Evolutionary conservation across 331 rosid genomes (phyloP), one percentile per base, ranked within the genome.

Genomic region (Acacia concinna): DNA sequence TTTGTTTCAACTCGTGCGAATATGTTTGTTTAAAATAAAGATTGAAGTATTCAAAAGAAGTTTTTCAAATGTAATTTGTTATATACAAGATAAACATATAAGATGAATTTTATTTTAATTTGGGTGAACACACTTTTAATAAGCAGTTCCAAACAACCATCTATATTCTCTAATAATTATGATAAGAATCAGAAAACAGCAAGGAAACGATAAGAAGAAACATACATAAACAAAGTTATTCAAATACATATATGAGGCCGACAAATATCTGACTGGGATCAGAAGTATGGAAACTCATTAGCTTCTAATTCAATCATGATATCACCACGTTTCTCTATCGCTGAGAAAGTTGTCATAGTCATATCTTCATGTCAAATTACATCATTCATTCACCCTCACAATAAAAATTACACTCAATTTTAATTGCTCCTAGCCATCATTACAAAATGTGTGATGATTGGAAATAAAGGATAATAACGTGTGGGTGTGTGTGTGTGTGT

Each of bases 321-420:
- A 52, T 77, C 65, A 68, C 20, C 68, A 43, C n/a, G 17, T 78
- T 78, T 52, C n/a, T 78, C 68, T 43, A 62, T 32, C 31, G 23
- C 62, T 10, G 51, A 5, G 68, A 62, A 59, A 77, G 71, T 63
- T 54, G 74, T 78, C 75, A 64, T 63, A 28, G 35, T 28, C 66
- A 73, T 41, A 72, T 60, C 57, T 52, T 75, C 0, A 25, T 64
- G 65, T 78, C 79, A 52, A 78, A 54, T 77, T 68, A 69, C 68
- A 4, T 57, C 49, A 28, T 54, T 74, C 6, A 28, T 52, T 68
- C 54, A 31, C 44, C 32, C 75, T 44, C 37, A 28, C 37, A 60
- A 60, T 28, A 13, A 13, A 23, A 52, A 25, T 56, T 13, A 14
- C 35, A 13, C 38, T 1, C 4, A 28, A 59, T 38, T 38, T 38